Conservation (phyloP, 129 eudicot genomes). For the Erigeron canadensis region DNA sequence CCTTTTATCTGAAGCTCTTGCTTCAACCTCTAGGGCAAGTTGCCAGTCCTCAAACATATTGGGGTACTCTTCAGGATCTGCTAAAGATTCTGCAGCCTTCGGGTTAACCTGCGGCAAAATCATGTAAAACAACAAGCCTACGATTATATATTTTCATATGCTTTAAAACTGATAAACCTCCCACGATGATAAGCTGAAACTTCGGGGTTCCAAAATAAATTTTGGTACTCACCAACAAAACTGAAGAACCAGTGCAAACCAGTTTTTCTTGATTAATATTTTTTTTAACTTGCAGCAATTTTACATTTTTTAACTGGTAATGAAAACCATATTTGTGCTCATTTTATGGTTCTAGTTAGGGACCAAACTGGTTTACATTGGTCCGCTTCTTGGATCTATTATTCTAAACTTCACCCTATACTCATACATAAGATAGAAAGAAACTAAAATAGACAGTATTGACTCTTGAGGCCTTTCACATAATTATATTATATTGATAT, state of each 20-base stretch:
- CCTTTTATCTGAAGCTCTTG: slow-evolving; percentile 83
- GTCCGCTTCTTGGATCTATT: too few species aligned
- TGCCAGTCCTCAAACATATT: slow-evolving; percentile 98
- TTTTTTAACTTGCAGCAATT: too few species aligned
- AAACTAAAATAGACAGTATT: neutral
- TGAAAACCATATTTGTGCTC: too few species aligned
- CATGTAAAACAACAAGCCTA: slow-evolving; percentile 22
- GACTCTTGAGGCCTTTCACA: too few species aligned
- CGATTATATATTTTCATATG: neutral
- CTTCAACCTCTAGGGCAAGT: slow-evolving; percentile 82
- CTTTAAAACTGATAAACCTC: neutral
- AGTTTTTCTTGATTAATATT: too few species aligned
- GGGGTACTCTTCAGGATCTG: slow-evolving; percentile 95
- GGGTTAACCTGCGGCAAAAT: slow-evolving; percentile 69
- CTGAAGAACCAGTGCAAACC: too few species aligned
- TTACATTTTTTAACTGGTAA: too few species aligned
- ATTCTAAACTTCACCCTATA: too few species aligned
- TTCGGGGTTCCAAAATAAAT: neutral
- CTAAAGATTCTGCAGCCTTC: slow-evolving; percentile 98
- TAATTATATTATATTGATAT: neutral
- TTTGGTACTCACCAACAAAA: too few species aligned
- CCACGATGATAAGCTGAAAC: slow-evolving; percentile 1
- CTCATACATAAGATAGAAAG: too few species aligned
- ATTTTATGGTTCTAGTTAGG: too few species aligned
- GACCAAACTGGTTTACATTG: too few species aligned